phyloP scores from a whole-genome alignment of 176 grass and related monocot species.

The Avena insularis region DNA sequence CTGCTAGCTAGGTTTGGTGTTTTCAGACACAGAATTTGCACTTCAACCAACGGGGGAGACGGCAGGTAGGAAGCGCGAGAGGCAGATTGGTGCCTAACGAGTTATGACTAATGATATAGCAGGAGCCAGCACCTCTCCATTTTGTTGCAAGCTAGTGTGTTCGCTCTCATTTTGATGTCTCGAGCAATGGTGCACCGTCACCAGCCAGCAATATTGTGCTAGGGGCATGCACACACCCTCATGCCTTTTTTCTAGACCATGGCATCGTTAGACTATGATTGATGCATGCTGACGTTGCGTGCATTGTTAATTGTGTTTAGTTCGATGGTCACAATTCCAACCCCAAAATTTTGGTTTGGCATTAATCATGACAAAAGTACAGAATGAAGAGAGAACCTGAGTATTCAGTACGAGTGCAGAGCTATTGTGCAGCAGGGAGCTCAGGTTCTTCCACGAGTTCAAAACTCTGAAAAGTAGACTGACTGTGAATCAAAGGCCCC shows the following conservation, averaged over 20 bases:
- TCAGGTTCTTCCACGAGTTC: background rate
- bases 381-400: background rate
- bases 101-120: background rate
- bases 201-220: conserved; percentile 25
- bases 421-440: background rate
- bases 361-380: conserved; percentile 4
- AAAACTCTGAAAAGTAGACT: conserved; percentile 51
- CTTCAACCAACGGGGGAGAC: conserved; percentile 22
- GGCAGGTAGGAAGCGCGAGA: conserved; percentile 47
- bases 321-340: conserved; percentile 32
- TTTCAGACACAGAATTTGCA: conserved; percentile 28
- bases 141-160: conserved; percentile 21
- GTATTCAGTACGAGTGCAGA: no score
- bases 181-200: conserved; percentile 31
- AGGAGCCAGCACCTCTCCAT: conserved; percentile 40
- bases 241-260: background rate
- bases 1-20: conserved; percentile 3
- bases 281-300: conserved; percentile 6
- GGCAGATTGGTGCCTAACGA: conserved; percentile 28
- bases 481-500: background rate
- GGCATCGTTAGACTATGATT: conserved; percentile 24
- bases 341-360: conserved; percentile 13
- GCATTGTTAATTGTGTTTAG: conserved; percentile 16
- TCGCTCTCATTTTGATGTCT: background rate
- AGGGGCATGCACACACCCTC: conserved; percentile 4